Conservation (phyloP, 2,329 filamentous ascomycete genomes). For the Hysterium pulicare region DNA sequence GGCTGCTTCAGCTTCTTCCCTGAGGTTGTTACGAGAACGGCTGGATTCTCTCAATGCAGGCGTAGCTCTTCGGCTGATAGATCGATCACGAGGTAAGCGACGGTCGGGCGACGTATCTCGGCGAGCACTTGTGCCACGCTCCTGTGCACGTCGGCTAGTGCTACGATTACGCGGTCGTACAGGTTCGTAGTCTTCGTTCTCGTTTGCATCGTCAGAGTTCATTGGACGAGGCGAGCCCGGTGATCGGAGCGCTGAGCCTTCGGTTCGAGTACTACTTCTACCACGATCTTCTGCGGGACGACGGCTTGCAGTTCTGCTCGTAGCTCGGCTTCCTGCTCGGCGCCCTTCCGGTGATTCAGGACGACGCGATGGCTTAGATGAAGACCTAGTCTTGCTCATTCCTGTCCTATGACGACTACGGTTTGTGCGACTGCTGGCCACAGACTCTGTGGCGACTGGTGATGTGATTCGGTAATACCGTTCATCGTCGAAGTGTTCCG, state of each 20-base stretch:
- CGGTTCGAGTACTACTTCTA: constrained; percentile 31
- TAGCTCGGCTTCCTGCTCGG: constrained; percentile 25
- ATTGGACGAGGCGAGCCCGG: constrained; percentile 80
- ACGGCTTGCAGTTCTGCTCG: constrained; percentile 36
- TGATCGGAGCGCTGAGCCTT: constrained; percentile 61
- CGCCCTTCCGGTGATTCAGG: constrained; percentile 33
- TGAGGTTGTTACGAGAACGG: constrained; percentile 30
- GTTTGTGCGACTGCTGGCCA: constrained; percentile 33
- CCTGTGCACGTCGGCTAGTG: constrained; percentile 47
- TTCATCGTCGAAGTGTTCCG: constrained; percentile 49
- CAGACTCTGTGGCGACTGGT: constrained; percentile 36
- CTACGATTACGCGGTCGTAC: constrained; percentile 51
- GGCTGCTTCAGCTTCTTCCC: constrained; percentile 31
- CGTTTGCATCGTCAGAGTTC: constrained; percentile 56
- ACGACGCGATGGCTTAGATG: constrained; percentile 32
- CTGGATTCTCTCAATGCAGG: constrained; percentile 28
- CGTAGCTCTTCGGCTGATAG: constrained; percentile 32
- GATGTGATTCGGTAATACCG: constrained; percentile 45
- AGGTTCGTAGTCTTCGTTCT: constrained; percentile 61
- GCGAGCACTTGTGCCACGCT: constrained; percentile 42
- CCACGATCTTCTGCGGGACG: constrained; percentile 31
- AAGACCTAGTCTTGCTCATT: constrained; percentile 32
- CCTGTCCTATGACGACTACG: constrained; percentile 32
- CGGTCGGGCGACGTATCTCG: constrained; percentile 48
- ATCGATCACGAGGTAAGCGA: constrained; percentile 31